Conservation (phyloP, 2,329 filamentous ascomycete species). For the Macroventuria anomochaeta region DNA sequence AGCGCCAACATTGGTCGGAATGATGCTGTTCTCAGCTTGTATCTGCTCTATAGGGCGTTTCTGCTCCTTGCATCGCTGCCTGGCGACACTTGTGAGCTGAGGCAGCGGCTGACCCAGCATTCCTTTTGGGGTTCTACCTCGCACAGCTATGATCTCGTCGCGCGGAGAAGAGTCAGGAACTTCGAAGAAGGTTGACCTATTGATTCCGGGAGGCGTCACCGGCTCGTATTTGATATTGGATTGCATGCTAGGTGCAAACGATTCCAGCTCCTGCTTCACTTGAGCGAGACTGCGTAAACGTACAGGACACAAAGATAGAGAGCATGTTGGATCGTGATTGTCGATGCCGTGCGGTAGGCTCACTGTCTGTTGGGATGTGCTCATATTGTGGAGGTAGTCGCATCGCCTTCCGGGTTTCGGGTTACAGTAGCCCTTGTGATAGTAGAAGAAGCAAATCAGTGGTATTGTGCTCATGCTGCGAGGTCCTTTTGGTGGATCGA, state of each 20-base stretch:
- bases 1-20: neutral
- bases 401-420: constrained; percentile 19
- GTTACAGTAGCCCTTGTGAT: constrained; percentile 29
- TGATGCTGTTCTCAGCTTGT: constrained; percentile 1
- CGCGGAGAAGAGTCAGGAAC: neutral
- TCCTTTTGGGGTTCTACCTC: neutral
- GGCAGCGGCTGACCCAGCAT: neutral
- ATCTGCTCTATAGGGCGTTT: constrained; percentile 1
- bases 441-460: constrained; percentile 33
- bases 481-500: constrained; percentile 8
- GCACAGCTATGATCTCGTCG: neutral
- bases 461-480: neutral
- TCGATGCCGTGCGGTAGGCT: constrained; percentile 16
- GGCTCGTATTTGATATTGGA: neutral
- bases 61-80: constrained; percentile 5
- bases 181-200: neutral
- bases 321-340: constrained; percentile 12
- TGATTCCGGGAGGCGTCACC: neutral
- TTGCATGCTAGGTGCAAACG: neutral
- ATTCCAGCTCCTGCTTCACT: neutral
- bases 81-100: neutral
- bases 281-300: neutral
- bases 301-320: constrained; percentile 26
- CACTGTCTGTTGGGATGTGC: constrained; percentile 13
- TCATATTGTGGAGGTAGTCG: constrained; percentile 20